Evolutionary conservation across 768 basidiomycete genomes (phyloP), one percentile per base, ranked within the genome.

Genomic region (Macrolepiota dolichaula): DNA sequence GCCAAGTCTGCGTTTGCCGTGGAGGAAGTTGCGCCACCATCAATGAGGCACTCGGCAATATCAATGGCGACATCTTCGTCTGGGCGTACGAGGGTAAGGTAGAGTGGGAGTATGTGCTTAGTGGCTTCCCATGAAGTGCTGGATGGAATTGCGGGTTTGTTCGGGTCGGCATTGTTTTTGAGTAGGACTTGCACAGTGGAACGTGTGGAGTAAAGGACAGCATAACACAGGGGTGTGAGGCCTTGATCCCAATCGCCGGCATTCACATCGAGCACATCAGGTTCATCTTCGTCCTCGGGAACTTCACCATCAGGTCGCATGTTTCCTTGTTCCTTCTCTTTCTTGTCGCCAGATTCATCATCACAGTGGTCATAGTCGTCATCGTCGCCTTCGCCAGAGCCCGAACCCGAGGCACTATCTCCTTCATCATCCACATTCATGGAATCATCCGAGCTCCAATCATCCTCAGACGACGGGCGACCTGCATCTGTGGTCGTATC

Each of bases 171-270:
- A 1, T 82, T 84, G 0, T 73, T 77, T 5, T 67, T 69, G 49
- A 86, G 65, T 13, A 87, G 78, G 1, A 70, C 70, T 10, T 84
- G 80, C 2, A 86, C 69, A 29, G 78, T 75, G 1, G 69, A 67
- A 1, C 78, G 59, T 1, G 81, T 81, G 1, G 76, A 82, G 24
- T 73, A 81, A 4, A 84, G 67, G 46, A 82, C 77, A 2, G 80
- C 85, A 65, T 82, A 83, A 27, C 72, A 72, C 27, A 87, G 73
- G 1, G 86, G 77, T 1, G 81, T 78, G 62, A 84, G 79, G 3
- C 77, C 76, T 58, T 81, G 78, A 66, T 87, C 86, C 86, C 85
- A 88, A 67, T 87, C 85, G 0, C 75, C 57, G 1, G 74, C 72
- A 49, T 85, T 75, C 62, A 86, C 65, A 47, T 84, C 81, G n/a